These are phyloP conservation scores for Ormosia semicastrata DNA, from an alignment of 306 rosid genomes.

Conservation along the genomic window DNA sequence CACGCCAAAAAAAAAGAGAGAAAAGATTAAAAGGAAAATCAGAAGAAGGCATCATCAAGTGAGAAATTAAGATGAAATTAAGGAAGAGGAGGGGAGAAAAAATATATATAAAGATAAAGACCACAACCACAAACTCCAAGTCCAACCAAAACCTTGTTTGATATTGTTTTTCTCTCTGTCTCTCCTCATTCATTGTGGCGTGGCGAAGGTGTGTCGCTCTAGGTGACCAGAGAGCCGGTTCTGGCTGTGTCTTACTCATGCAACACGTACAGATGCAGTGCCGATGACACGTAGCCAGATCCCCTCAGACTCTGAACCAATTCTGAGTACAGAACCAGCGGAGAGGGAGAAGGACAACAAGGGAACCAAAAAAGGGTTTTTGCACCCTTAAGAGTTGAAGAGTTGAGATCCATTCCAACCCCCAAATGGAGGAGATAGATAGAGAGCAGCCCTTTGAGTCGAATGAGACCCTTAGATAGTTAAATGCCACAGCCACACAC, in stretches of 20 bases:
- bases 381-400: background rate
- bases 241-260: slow-evolving; percentile 23
- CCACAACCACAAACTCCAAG: background rate
- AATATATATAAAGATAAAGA: background rate
- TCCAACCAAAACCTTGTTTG: background rate
- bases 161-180: background rate
- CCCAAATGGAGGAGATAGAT: slow-evolving; percentile 16
- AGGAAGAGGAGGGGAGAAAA: background rate
- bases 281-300: slow-evolving; percentile 19
- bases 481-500: background rate
- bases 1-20: background rate
- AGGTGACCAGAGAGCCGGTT: too few relatives aligned
- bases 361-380: too few relatives aligned
- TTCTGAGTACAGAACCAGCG: background rate
- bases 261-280: slow-evolving; percentile 26
- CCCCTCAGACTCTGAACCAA: background rate
- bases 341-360: background rate
- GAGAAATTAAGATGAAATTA: background rate
- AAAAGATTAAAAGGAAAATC: background rate
- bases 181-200: slow-evolving; percentile 6
- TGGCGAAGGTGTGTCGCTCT: background rate
- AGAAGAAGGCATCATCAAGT: background rate
- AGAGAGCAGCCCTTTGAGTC: background rate
- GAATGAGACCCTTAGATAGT: slow-evolving; percentile 21
- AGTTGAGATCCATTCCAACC: background rate